Conservation (phyloP, 176 grass and related monocot genomes). For the Metroxylon sagu region DNA sequence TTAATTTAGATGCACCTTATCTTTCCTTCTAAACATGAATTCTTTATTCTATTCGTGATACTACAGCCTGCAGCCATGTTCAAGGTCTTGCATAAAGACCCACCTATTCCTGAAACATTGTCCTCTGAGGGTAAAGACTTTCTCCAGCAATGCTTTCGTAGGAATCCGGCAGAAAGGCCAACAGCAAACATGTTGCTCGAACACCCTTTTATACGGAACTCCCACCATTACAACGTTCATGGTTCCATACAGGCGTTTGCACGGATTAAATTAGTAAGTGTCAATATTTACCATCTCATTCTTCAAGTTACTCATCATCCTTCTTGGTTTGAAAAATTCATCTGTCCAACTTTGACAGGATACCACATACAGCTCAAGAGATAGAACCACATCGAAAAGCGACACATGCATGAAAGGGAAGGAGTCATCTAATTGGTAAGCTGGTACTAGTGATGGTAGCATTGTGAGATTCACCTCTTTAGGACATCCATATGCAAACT, state of each 20-base stretch:
- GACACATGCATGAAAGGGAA: no score
- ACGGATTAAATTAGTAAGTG: conserved; percentile 57
- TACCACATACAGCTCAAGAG: no score
- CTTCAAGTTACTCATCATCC: no score
- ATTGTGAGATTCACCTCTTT: no score
- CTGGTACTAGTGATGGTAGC: no score
- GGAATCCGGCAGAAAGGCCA: conserved; percentile 73
- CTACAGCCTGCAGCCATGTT: conserved; percentile 84
- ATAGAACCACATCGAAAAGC: no score
- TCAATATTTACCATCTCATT: not conserved
- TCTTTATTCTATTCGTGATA: conserved; percentile 1
- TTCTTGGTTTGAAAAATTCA: no score
- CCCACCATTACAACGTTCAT: conserved; percentile 38
- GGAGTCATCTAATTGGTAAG: no score
- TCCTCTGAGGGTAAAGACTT: conserved; percentile 74
- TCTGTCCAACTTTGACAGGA: no score
- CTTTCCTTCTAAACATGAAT: no score
- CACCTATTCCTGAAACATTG: conserved; percentile 56
- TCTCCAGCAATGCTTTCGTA: conserved; percentile 69
- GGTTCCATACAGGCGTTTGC: conserved; percentile 32
- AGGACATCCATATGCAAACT: no score
- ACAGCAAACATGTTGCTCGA: conserved; percentile 58
- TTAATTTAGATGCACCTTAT: no score
- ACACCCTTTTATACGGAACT: conserved; percentile 45
- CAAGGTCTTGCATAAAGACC: conserved; percentile 77